Conservation (phyloP, 2,329 filamentous ascomycete species). For the Colletotrichum sp. region DNA sequence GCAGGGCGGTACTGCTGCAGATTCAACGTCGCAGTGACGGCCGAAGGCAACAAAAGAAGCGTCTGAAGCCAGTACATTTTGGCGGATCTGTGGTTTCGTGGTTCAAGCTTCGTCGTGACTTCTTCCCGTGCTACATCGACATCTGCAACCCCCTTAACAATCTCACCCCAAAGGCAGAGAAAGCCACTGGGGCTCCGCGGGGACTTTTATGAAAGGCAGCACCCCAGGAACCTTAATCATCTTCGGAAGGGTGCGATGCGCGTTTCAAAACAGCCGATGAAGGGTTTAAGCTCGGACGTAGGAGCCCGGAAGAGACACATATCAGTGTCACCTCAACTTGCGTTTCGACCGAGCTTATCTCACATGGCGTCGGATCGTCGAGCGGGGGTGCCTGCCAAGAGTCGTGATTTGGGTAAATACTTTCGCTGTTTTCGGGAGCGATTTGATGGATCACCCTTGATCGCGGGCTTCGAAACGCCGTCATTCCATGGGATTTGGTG, state of each 20-base stretch:
- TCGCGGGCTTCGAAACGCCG: background rate
- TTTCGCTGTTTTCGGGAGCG: background rate
- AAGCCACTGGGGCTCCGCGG: background rate
- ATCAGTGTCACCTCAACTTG: slow-evolving; percentile 11
- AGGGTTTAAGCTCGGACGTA: slow-evolving; percentile 13
- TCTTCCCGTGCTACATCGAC: background rate
- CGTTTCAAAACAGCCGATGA: slow-evolving; percentile 13
- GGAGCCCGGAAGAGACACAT: background rate
- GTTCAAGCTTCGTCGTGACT: background rate
- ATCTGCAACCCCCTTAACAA: background rate
- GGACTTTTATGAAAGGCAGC: background rate
- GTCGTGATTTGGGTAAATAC: background rate
- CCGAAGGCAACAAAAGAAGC: background rate
- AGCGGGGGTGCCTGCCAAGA: background rate
- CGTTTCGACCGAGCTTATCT: background rate
- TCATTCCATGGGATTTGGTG: background rate
- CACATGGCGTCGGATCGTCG: background rate
- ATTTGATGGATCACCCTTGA: background rate
- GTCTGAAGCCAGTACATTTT: slow-evolving; percentile 5
- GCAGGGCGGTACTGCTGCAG: slow-evolving; percentile 15
- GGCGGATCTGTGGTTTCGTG: background rate
- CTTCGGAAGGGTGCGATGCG: slow-evolving; percentile 12
- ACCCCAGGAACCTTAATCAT: background rate
- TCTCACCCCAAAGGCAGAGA: background rate
- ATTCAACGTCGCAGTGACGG: slow-evolving; percentile 16